These are phyloP conservation scores for Calonectria pauciramosa DNA, from an alignment of 2,329 filamentous ascomycete genomes.

Conservation along the genomic window DNA sequence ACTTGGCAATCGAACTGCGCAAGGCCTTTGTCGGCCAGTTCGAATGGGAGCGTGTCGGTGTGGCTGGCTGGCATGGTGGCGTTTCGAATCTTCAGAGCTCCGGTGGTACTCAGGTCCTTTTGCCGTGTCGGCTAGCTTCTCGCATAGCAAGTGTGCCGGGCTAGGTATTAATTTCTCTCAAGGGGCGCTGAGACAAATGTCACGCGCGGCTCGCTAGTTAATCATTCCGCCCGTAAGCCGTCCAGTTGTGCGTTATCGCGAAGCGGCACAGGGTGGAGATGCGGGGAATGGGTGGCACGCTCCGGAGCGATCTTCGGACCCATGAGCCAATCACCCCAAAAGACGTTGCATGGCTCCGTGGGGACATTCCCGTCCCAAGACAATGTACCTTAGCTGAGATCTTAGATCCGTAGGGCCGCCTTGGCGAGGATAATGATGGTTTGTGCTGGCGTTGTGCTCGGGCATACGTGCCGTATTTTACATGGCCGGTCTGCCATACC, in stretches of 20 bases:
- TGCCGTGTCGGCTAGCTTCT: not conserved
- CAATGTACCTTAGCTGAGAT: not conserved
- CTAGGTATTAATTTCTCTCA: not conserved
- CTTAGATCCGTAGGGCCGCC: not conserved
- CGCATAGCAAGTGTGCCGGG: not conserved
- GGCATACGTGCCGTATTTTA: not conserved
- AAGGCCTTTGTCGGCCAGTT: conserved; percentile 62
- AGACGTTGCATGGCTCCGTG: not conserved
- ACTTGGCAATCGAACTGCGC: conserved; percentile 65
- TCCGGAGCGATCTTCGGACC: conserved; percentile 19
- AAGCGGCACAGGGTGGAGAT: conserved; percentile 13
- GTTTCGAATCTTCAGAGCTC: not conserved
- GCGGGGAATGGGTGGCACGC: conserved; percentile 32
- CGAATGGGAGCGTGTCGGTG: conserved; percentile 49
- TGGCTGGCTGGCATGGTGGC: conserved; percentile 19
- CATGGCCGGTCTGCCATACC: not conserved
- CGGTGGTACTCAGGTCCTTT: too few species aligned
- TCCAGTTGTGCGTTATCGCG: not conserved
- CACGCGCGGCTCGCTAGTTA: not conserved
- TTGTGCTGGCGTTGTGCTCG: not conserved
- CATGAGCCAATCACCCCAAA: not conserved
- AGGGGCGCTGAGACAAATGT: not conserved
- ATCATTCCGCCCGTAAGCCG: not conserved
- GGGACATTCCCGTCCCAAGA: not conserved
- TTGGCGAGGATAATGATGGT: conserved; percentile 7